Conservation (phyloP, 768 basidiomycete genomes). For the Lactarius akahatsu region DNA sequence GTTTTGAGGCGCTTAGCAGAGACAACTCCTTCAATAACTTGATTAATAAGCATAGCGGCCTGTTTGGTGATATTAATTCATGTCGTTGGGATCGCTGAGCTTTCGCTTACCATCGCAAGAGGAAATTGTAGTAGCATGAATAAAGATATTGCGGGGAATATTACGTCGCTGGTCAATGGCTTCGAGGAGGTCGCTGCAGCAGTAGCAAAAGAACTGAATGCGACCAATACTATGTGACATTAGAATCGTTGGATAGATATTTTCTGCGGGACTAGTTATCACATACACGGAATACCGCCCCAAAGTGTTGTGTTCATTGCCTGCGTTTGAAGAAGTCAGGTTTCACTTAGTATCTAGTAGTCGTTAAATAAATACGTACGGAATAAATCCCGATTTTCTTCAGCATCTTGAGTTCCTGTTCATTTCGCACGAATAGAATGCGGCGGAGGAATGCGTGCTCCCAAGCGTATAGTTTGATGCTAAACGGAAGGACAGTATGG, state of each 20-base stretch:
- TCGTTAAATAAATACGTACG: constrained; percentile 40
- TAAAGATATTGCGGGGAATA: constrained; percentile 93
- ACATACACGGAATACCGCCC: constrained; percentile 60
- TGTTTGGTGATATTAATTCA: constrained; percentile 32
- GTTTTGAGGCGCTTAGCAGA: constrained; percentile 74
- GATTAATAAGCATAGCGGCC: constrained; percentile 72
- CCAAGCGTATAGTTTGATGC: constrained; percentile 93
- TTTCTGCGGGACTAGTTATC: background rate
- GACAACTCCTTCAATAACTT: constrained; percentile 83
- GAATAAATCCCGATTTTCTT: constrained; percentile 77
- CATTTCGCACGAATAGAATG: constrained; percentile 77
- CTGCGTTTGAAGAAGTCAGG: constrained; percentile 32
- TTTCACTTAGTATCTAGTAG: background rate
- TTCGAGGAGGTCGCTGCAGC: constrained; percentile 59
- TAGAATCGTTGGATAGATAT: constrained; percentile 12
- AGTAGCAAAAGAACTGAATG: constrained; percentile 78
- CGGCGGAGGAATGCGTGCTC: constrained; percentile 85
- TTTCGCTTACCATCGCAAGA: constrained; percentile 64
- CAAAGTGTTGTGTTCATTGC: constrained; percentile 63
- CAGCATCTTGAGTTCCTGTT: constrained; percentile 78
- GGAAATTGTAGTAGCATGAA: constrained; percentile 89
- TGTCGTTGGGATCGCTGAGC: background rate
- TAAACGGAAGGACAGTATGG: constrained; percentile 32
- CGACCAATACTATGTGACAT: constrained; percentile 54
- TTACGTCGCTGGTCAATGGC: constrained; percentile 85